Evolutionary conservation across 257 asterid genomes (phyloP).

Genomic region (Coffea canephora): DNA sequence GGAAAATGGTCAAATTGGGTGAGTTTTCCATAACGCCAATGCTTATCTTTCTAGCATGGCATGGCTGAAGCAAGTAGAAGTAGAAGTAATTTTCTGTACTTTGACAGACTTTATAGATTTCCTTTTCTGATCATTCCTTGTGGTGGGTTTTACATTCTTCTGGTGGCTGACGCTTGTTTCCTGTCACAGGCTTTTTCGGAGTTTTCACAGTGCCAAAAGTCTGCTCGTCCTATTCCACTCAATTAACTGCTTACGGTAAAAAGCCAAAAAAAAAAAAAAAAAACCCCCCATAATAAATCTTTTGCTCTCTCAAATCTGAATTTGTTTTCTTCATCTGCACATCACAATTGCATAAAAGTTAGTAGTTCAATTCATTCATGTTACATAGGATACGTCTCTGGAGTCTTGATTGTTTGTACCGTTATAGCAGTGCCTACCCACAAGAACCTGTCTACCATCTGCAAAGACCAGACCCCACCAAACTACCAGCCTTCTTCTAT

Average conservation of each 20-base stretch:
- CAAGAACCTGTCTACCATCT: background rate
- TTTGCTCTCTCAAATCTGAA: background rate
- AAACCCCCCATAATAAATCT: background rate
- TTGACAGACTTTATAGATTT: background rate
- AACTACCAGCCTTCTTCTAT: background rate
- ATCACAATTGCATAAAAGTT: background rate
- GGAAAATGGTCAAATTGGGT: conserved; percentile 90
- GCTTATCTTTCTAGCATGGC: background rate
- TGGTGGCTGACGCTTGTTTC: background rate
- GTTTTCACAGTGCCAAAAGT: conserved; percentile 78
- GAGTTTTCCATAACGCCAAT: conserved; percentile 19
- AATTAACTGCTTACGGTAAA: conserved; percentile 62
- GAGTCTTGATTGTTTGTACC: background rate
- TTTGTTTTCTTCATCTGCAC: background rate
- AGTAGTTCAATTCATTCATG: background rate
- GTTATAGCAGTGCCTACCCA: background rate
- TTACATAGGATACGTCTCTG: background rate
- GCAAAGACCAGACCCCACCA: background rate
- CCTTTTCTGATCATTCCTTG: background rate
- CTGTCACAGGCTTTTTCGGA: conserved; percentile 68
- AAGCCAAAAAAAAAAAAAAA: background rate
- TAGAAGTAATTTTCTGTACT: too few species aligned
- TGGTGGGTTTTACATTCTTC: background rate
- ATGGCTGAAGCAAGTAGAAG: background rate
- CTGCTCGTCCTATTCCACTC: conserved; percentile 74